Base-by-base conservation (phyloP, 805 yeast genomes). In the Candida incommunis region DNA sequence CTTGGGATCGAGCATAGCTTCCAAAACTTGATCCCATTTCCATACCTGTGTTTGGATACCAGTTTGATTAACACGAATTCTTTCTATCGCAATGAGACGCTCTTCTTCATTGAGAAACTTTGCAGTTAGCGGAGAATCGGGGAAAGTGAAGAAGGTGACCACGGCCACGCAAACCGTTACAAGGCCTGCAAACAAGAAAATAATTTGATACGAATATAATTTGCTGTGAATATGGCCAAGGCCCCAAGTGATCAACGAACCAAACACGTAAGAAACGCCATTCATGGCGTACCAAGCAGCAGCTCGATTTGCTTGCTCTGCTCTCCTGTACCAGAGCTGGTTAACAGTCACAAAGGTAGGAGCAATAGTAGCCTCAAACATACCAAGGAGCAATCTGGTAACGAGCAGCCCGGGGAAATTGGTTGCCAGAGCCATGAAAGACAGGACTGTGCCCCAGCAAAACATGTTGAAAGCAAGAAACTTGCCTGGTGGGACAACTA, bases 241-340 rank as follows among this genome's bases (percentile, higher is more conserved):
- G 15, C 77, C 79, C 52, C 75, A 75, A 1, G 81, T 75, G 46
- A 78, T 70, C 5, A 69, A 66, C 24, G 70, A 67, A n/a, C 78
- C 74, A 23, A 73, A 26, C 23, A 72, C 57, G 22, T 65, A 60
- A 46, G 75, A 76, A 13, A 68, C 48, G 43, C 74, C 73, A 29
- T 67, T 62, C 50, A 60, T 58, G 25, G 70, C 69, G 66, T 40
- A 29, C 45, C 45, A 43, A 9, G 42, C 42, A 9, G 68, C 56
- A 51, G 68, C 74, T 54, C 72, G 74, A 3, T 72, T 47, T 11
- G 78, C 76, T 25, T 73, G 71, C 26, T 43, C 45, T 4, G 24
- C 23, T 11, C 42, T 37, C 15, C 70, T 68, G 60, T 73, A 76
- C 55, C 72, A 76, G 80, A 75, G 75, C 26, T 79, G 75, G 40